Percentiles rank a stretch among this genome's conserved stretches.
Conservation (phyloP, 106 monocot genomes). For the Allium cepa region DNA sequence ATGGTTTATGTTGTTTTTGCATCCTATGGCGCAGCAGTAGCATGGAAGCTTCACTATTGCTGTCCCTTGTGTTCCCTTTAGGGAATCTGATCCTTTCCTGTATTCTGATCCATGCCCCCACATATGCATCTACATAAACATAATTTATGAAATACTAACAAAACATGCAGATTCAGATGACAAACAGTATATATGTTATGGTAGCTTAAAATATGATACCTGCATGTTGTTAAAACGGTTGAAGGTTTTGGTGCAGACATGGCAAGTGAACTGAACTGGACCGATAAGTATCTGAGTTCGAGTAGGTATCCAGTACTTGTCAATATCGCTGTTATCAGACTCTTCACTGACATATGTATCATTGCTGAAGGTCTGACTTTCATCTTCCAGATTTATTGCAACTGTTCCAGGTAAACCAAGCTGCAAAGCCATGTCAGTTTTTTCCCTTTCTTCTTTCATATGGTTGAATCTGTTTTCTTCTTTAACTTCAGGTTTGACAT, state of each 20-base stretch:
- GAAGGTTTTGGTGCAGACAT: constrained; percentile 71
- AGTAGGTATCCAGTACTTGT: constrained; percentile 73
- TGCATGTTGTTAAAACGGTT: constrained; percentile 88
- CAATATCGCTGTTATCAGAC: not conserved
- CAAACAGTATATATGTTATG: not conserved
- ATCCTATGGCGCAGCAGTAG: constrained; percentile 60
- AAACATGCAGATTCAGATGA: not conserved
- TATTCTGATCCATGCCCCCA: constrained; percentile 75
- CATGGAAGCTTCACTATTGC: constrained; percentile 56
- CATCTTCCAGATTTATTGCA: not conserved
- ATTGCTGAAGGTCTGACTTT: not conserved
- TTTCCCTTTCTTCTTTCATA: not conserved
- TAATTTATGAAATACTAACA: too few relatives aligned
- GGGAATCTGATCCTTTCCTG: constrained; percentile 55
- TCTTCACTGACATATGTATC: not conserved
- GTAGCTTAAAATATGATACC: constrained; percentile 19
- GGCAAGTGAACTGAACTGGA: constrained; percentile 64
- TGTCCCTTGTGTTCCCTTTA: constrained; percentile 33
- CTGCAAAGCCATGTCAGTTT: constrained; percentile 21
- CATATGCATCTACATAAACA: constrained; percentile 58
- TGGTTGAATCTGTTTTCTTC: constrained; percentile 3
- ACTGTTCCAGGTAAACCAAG: constrained; percentile 27
- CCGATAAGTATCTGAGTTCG: constrained; percentile 66
- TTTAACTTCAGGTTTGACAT: constrained; percentile 6
- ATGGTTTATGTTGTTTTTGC: constrained; percentile 69